Base-by-base conservation (phyloP, 1,139 yeast genomes). In the Candida glucosophila region DNA sequence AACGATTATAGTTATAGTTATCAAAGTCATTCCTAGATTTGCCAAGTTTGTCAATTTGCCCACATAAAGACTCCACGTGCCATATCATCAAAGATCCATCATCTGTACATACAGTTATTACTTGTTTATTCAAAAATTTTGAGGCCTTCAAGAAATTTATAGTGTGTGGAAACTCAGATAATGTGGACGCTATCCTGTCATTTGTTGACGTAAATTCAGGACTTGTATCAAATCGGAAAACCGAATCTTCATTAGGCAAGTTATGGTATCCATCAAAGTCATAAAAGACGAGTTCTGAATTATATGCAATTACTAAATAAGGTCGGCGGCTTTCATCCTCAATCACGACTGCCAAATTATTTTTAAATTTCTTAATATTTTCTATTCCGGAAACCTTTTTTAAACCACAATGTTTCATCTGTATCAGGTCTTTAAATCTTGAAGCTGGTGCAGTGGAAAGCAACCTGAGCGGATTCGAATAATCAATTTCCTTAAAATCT, bases 131-230 rank as follows among this genome's bases (percentile, higher is more conserved):
- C 14, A 32, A 14, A 34, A 60, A 55, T 29, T 40, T 36, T 3
- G 40, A 35, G 1, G 39, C 26, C 6, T 52, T 59, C 1, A 70
- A 30, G 35, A 45, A 65, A 36, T 77, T 78, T 23, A 77, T 60
- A 0, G 74, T 61, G 39, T 75, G 81, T 0, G 83, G 82, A 25
- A 49, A 58, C 31, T 52, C 52, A 0, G 72, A 71, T 67, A 67
- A 63, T 0, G 75, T 65, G 2, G 76, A 58, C 2, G 50, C 42
- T 12, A 49, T 35, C 12, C 67, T 30, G 32, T 65, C 73, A 0
- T 52, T 34, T 1, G 53, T 48, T 1, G 61, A 42, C 1, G 73
- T 66, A 25, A 44, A 38, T 3, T 36, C 27, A 0, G 74, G 74
- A 18, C 52, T 44, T 1, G 67, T 57, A 27, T 64, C 69, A 31